These are phyloP conservation scores for Talaromyces sp. DNA, from an alignment of 2,329 filamentous ascomycete genomes.

Conservation along the genomic window DNA sequence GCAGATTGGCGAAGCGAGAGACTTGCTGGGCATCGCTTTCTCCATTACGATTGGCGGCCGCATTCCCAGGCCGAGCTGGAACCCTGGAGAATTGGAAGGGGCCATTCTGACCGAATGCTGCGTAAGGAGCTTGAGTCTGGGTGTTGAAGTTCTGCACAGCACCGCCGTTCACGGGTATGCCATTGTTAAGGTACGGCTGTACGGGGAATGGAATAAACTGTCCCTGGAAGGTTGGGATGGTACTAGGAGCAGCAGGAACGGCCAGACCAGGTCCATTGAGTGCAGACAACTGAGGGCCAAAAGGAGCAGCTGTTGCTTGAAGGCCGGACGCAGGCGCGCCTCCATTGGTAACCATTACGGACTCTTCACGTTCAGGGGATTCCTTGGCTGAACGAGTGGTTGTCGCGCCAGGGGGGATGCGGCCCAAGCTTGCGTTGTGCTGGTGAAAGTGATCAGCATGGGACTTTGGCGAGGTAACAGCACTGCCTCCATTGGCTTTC, in stretches of 20 bases:
- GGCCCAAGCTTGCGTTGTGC: constrained; percentile 76
- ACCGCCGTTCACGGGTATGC: constrained; percentile 30
- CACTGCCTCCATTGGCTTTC: constrained; percentile 57
- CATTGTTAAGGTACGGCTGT: constrained; percentile 52
- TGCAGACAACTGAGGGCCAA: constrained; percentile 57
- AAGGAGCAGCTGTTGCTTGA: constrained; percentile 73
- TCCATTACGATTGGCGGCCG: constrained; percentile 50
- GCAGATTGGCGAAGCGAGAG: constrained; percentile 77
- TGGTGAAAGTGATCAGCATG: constrained; percentile 59
- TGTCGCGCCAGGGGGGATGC: constrained; percentile 64
- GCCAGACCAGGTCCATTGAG: constrained; percentile 22
- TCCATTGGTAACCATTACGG: constrained; percentile 39
- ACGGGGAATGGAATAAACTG: constrained; percentile 47
- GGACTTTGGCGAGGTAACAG: constrained; percentile 49
- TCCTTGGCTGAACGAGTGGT: constrained; percentile 54
- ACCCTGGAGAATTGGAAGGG: constrained; percentile 62
- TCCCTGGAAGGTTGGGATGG: constrained; percentile 28
- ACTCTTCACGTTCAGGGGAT: constrained; percentile 42
- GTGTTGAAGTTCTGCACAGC: constrained; percentile 43
- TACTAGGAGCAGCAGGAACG: constrained; percentile 24
- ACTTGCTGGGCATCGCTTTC: constrained; percentile 51
- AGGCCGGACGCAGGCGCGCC: constrained; percentile 65
- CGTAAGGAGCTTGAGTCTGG: constrained; percentile 54
- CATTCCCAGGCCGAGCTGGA: constrained; percentile 55
- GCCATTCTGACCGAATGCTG: constrained; percentile 44